Percentiles rank a stretch among this genome's conserved stretches.
Conservation (phyloP, 129 eudicot species). For the Escallonia herrerae region DNA sequence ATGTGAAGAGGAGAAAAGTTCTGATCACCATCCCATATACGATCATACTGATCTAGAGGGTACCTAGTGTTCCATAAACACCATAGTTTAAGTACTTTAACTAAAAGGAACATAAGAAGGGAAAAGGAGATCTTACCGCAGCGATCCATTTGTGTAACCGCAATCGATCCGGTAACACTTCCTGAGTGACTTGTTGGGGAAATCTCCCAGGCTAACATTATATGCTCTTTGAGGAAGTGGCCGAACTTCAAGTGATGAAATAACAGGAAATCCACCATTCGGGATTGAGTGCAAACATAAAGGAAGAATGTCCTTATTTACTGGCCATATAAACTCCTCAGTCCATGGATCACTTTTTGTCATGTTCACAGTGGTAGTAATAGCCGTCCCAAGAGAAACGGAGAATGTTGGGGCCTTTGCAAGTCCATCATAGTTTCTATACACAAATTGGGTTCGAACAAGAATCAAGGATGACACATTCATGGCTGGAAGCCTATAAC, state of each 20-base stretch:
- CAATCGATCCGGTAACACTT: constrained; percentile 66
- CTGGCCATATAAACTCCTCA: constrained; percentile 75
- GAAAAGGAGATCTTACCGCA: constrained; percentile 39
- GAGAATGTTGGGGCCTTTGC: constrained; percentile 58
- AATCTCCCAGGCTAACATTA: constrained; percentile 33
- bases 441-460: constrained; percentile 55
- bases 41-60: constrained; percentile 77
- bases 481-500: constrained; percentile 59
- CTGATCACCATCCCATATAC: constrained; percentile 88
- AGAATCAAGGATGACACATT: constrained; percentile 48
- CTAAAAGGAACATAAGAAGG: not conserved
- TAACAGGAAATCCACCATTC: constrained; percentile 69
- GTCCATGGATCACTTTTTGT: constrained; percentile 69
- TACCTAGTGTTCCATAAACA: constrained; percentile 40
- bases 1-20: constrained; percentile 63
- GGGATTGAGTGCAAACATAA: constrained; percentile 59
- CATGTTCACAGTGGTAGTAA: constrained; percentile 44
- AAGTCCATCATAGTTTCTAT: constrained; percentile 81
- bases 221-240: constrained; percentile 82
- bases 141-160: constrained; percentile 63
- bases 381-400: constrained; percentile 73
- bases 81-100: not conserved
- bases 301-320: constrained; percentile 40
- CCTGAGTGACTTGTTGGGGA: constrained; percentile 41
- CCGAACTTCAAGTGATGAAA: constrained; percentile 75